Percentiles rank a stretch among this genome's conserved stretches.
phyloP scores from a whole-genome alignment of 768 basidiomycete genomes.

The Saitozyma sp. region DNA sequence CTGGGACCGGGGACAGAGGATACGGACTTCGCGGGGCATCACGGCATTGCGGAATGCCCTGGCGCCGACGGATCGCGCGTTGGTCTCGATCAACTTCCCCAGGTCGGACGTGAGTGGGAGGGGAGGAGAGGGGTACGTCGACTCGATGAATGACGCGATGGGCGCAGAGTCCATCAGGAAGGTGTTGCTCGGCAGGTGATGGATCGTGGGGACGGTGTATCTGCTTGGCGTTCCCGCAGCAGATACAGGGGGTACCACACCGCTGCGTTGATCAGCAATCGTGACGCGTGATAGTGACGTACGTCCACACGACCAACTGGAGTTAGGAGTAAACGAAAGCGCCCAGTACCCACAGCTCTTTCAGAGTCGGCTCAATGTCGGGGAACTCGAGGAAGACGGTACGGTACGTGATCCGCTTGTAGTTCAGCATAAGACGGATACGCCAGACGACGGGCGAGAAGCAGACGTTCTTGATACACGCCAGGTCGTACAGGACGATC shows the following conservation, averaged over 20 bases:
- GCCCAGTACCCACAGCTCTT: not conserved
- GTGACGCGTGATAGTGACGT: not conserved
- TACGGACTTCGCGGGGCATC: not conserved
- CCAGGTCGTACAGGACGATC: slow-evolving; percentile 1
- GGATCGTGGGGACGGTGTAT: slow-evolving; percentile 4
- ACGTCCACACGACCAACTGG: not conserved
- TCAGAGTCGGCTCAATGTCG: slow-evolving; percentile 1
- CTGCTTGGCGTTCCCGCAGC: not conserved
- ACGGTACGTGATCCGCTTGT: not conserved
- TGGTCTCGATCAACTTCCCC: not conserved
- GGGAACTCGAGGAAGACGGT: slow-evolving; percentile 3
- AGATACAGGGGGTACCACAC: not conserved
- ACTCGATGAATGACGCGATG: not conserved
- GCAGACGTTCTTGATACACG: not conserved
- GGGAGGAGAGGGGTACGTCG: not conserved
- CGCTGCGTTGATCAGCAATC: not conserved
- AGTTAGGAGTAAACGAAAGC: not conserved
- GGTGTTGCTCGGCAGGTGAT: not conserved
- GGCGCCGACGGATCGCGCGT: not conserved
- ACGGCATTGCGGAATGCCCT: not conserved
- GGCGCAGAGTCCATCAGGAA: not conserved
- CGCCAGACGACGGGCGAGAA: slow-evolving; percentile 1
- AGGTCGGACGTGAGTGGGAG: not conserved
- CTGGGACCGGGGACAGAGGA: slow-evolving; percentile 1
- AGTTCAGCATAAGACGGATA: slow-evolving; percentile 1